These are phyloP conservation scores for Rosa lucieae DNA, from an alignment of 306 rosid genomes.

Conservation along the genomic window DNA sequence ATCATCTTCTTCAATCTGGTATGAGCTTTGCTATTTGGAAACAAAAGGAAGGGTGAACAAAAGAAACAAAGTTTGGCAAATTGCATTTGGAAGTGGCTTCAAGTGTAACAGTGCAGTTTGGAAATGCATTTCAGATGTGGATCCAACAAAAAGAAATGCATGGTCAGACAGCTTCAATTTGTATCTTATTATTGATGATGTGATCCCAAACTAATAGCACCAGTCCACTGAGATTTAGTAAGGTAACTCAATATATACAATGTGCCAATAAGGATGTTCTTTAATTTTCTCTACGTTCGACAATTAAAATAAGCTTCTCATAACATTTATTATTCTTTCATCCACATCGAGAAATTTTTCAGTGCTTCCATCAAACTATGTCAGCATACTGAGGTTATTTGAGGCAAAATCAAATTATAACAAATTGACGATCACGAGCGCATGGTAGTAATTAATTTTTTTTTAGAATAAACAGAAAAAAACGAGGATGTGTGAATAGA, in stretches of 20 bases:
- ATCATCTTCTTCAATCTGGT: constrained; percentile 8
- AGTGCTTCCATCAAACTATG: too few species aligned
- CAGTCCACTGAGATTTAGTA: neutral
- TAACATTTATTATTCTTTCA: too few species aligned
- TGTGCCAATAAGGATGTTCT: neutral
- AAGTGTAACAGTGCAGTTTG: constrained; percentile 68
- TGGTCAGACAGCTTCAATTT: constrained; percentile 67
- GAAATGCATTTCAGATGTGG: constrained; percentile 54
- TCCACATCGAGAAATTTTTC: too few species aligned
- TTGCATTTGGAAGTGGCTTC: constrained; percentile 52
- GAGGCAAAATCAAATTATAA: too few species aligned
- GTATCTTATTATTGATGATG: constrained; percentile 41
- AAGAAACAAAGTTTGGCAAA: constrained; percentile 26
- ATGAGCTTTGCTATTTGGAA: constrained; percentile 13
- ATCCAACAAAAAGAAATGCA: constrained; percentile 47
- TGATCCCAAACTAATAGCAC: constrained; percentile 8
- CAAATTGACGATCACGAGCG: too few species aligned
- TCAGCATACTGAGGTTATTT: too few species aligned
- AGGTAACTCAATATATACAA: neutral
- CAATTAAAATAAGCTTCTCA: too few species aligned
- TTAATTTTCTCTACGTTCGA: too few species aligned
- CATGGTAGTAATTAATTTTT: too few species aligned
- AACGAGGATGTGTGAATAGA: too few species aligned
- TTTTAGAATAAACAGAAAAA: too few species aligned
- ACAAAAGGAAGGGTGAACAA: neutral